Conservation (phyloP, 2,329 filamentous ascomycete genomes). For the Microdochium bolleyi region DNA sequence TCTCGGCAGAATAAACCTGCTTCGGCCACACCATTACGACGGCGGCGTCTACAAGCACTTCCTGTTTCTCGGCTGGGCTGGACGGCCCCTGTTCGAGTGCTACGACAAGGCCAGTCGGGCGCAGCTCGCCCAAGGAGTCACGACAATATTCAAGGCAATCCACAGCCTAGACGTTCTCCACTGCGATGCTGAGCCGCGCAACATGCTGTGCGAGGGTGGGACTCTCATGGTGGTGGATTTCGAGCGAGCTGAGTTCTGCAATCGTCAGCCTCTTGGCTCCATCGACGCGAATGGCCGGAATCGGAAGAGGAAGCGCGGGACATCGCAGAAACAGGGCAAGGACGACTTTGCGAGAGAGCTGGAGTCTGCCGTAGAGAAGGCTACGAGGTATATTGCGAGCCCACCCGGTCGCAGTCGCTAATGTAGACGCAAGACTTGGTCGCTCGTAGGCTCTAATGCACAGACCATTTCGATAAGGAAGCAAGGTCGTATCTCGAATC, state of each 20-base stretch:
- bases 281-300: slow-evolving; percentile 7
- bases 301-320: slow-evolving; percentile 14
- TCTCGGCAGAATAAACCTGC: slow-evolving; percentile 19
- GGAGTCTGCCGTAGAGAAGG: too few species aligned
- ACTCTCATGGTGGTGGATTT: slow-evolving; percentile 24
- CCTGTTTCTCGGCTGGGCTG: slow-evolving; percentile 25
- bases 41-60: slow-evolving; percentile 19
- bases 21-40: slow-evolving; percentile 21
- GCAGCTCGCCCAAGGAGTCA: slow-evolving; percentile 5
- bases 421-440: background rate
- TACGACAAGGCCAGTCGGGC: slow-evolving; percentile 4
- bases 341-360: slow-evolving; percentile 10
- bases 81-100: slow-evolving; percentile 12
- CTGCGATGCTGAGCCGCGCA: slow-evolving; percentile 18
- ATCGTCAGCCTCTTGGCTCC: slow-evolving; percentile 10
- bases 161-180: slow-evolving; percentile 14
- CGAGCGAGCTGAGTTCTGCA: slow-evolving; percentile 14
- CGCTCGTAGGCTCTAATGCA: background rate
- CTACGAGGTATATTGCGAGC: background rate
- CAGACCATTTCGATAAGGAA: background rate
- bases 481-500: background rate
- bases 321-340: slow-evolving; percentile 4
- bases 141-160: slow-evolving; percentile 3
- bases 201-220: slow-evolving; percentile 20
- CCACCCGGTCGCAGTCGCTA: background rate